Percentiles rank a stretch among this genome's conserved stretches.
These are phyloP conservation scores for Dorcoceras hygrometricum DNA, from an alignment of 257 asterid species.

Conservation along the genomic window DNA sequence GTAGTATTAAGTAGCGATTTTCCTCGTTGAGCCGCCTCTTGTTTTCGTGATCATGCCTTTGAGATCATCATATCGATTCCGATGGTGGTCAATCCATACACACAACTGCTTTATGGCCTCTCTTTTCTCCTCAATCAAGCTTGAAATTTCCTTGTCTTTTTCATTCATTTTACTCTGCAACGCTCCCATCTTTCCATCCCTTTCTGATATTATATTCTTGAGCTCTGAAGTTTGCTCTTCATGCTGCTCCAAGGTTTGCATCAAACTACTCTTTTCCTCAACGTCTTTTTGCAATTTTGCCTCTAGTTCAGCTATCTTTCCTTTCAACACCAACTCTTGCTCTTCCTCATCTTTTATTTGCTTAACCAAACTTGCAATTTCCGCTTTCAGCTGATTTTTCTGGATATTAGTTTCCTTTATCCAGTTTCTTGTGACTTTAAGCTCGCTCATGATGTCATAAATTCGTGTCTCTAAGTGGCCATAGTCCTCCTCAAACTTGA, in stretches of 20 bases:
- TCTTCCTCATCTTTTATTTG: constrained; percentile 44
- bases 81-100: constrained; percentile 75
- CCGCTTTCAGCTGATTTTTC: constrained; percentile 44
- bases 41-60: constrained; percentile 48
- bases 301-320: constrained; percentile 41
- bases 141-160: constrained; percentile 52
- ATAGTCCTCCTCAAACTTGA: constrained; percentile 88
- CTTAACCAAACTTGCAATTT: constrained; percentile 35
- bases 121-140: constrained; percentile 68
- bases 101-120: constrained; percentile 84
- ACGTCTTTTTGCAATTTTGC: constrained; percentile 32
- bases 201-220: constrained; percentile 37
- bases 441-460: constrained; percentile 61
- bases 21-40: constrained; percentile 41
- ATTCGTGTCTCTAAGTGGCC: constrained; percentile 88
- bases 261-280: constrained; percentile 43
- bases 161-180: constrained; percentile 46
- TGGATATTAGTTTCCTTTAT: constrained; percentile 46
- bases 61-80: constrained; percentile 57
- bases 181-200: constrained; percentile 43
- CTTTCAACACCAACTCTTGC: constrained; percentile 30
- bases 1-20: constrained; percentile 36
- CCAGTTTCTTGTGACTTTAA: constrained; percentile 47
- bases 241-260: constrained; percentile 26
- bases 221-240: constrained; percentile 48